Evolutionary conservation across 768 basidiomycete genomes (phyloP), one percentile per base, ranked within the genome.

Genomic region (Termitomyces bulborhizus): DNA sequence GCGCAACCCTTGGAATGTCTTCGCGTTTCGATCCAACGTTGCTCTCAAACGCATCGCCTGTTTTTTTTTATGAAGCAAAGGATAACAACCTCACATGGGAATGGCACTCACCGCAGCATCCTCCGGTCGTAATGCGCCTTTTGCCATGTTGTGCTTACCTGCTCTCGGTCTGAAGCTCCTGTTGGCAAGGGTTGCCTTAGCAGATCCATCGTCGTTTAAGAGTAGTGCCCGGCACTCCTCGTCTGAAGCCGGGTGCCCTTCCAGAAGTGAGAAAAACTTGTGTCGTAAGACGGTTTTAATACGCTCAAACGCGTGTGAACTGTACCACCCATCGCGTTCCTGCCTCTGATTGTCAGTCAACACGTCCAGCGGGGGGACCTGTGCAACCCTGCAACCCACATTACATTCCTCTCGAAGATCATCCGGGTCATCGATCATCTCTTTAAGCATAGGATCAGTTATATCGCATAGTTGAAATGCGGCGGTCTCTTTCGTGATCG

Each of bases 391-490:
- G 26, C 27, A 36, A 74, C 88, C 62, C 57, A 95, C 93, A 64
- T 92, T 76, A 66, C 90, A 93, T 12, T 68, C 74, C 57, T 89
- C 86, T 34, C 85, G 81, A 16, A 89, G 71, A 44, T 83, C 86
- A 15, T 82, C 78, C 4, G 82, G 76, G 55, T 88, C 83, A 57
- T 88, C 79, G 50, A 98, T 90, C 81, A 95, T 86, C 37, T 76
- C 76, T 60, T 82, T 82, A 46, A 97, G 70, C 80, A 94, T 86
- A 6, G 86, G 84, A 66, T 99, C 97, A 6, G 77, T 71, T 60
- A 99, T 89, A 67, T 99, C 97, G 68, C 90, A 90, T 6, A 99
- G 76, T 68, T 98, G 97, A 72, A 92, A 99, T 16, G 93, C 90
- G 1, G 93, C 93, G 0, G 91, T 88, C 68, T 96, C 90, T 62